Conservation (phyloP, 257 asterid species). For the Galeopsis tetrahit region DNA sequence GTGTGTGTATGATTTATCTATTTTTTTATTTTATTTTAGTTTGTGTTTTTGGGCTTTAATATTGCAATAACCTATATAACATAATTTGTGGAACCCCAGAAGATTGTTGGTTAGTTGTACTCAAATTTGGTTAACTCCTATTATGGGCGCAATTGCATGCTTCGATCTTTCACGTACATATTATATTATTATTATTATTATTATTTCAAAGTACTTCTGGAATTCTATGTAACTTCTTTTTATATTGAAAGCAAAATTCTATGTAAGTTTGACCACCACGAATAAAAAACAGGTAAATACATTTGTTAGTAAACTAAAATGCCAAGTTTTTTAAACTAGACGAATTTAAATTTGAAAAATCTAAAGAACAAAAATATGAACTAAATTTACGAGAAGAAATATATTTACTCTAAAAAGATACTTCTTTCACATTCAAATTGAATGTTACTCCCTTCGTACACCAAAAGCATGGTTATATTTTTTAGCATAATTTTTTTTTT, state of each 20-base stretch:
- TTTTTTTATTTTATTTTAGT: slow-evolving; percentile 26
- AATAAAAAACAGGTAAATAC: no score
- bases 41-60: slow-evolving; percentile 6
- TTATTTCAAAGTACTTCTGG: neutral
- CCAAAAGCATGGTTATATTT: no score
- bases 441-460: no score
- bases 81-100: slow-evolving; percentile 26
- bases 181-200: neutral
- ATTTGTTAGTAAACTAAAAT: no score
- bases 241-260: no score
- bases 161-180: slow-evolving; percentile 19
- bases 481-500: no score
- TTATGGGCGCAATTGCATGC: slow-evolving; percentile 30
- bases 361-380: no score
- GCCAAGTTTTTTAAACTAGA: no score
- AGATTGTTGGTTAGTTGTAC: slow-evolving; percentile 31
- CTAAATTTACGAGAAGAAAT: no score
- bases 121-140: slow-evolving; percentile 11
- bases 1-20: slow-evolving; percentile 20
- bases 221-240: neutral
- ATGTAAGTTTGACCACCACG: neutral
- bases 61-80: slow-evolving; percentile 25
- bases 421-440: neutral
- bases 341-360: no score
- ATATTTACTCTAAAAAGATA: no score